phyloP scores from a whole-genome alignment of 2,329 filamentous ascomycete species.

The Diaporthe australafricana region DNA sequence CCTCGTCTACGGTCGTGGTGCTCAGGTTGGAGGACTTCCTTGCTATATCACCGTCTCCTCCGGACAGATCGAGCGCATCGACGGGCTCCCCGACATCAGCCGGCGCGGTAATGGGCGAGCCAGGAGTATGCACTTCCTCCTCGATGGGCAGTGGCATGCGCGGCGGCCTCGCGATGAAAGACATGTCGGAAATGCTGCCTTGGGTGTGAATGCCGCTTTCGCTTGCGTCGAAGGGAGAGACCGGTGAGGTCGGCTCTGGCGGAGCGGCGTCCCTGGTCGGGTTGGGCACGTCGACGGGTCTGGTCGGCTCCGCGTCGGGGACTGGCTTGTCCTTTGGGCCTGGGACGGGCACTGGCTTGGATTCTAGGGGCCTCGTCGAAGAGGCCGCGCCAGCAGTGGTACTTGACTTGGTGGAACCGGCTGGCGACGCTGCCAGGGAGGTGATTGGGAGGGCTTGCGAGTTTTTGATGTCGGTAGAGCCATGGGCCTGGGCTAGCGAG shows the following conservation, averaged over 20 bases:
- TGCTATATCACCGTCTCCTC: constrained; percentile 56
- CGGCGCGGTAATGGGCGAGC: constrained; percentile 86
- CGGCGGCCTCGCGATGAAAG: constrained; percentile 78
- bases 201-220: constrained; percentile 61
- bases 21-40: constrained; percentile 70
- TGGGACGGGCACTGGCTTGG: constrained; percentile 26
- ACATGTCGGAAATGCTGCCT: constrained; percentile 72
- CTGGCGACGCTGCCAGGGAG: constrained; percentile 59
- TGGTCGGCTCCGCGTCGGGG: constrained; percentile 44
- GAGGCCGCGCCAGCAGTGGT: constrained; percentile 9
- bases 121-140: constrained; percentile 88
- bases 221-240: constrained; percentile 49
- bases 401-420: constrained; percentile 43
- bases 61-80: constrained; percentile 66
- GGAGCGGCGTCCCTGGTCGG: constrained; percentile 42
- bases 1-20: constrained; percentile 78
- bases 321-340: constrained; percentile 16
- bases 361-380: constrained; percentile 26
- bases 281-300: constrained; percentile 49
- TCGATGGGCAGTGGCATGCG: constrained; percentile 93
- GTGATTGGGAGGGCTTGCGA: constrained; percentile 60
- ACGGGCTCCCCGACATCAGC: constrained; percentile 66
- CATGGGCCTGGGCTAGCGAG: constrained; percentile 70
- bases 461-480: constrained; percentile 62
- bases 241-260: constrained; percentile 42